Evolutionary conservation across 768 basidiomycete genomes (phyloP).

Genomic region (Mycena galericulata): DNA sequence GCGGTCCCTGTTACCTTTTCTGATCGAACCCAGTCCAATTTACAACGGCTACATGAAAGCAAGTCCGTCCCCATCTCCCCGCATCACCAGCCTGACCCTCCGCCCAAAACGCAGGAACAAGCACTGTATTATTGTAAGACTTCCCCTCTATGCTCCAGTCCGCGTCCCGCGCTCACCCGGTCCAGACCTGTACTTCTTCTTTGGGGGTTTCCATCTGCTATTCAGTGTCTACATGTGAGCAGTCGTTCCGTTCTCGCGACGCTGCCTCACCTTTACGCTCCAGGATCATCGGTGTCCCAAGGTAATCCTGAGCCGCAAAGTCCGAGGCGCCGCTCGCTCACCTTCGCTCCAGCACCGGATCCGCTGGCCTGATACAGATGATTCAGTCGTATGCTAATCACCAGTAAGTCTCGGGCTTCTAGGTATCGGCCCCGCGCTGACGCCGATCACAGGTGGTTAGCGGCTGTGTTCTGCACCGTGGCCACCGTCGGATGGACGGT

Average conservation of each 20-base stretch:
- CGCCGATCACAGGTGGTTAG: constrained; percentile 60
- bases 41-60: constrained; percentile 99
- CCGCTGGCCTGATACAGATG: constrained; percentile 94
- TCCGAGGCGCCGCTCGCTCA: constrained; percentile 47
- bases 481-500: constrained; percentile 90
- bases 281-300: constrained; percentile 95
- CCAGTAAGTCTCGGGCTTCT: constrained; percentile 82
- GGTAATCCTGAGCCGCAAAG: constrained; percentile 56
- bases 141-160: constrained; percentile 40
- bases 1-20: constrained; percentile 25
- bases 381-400: constrained; percentile 82
- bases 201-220: constrained; percentile 93
- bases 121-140: constrained; percentile 90
- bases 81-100: constrained; percentile 38
- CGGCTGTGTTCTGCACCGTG: constrained; percentile 84
- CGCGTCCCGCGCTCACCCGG: constrained; percentile 44
- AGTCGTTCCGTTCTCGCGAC: constrained; percentile 40
- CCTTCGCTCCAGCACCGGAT: constrained; percentile 77
- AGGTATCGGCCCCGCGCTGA: constrained; percentile 19
- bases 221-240: constrained; percentile 93
- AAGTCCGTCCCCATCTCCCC: constrained; percentile 38
- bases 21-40: constrained; percentile 72
- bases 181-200: constrained; percentile 96
- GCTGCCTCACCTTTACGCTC: constrained; percentile 43
- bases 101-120: constrained; percentile 74